Percentiles rank a stretch among this genome's conserved stretches.
Evolutionary conservation across 257 asterid species (phyloP).

Genomic region (Orobanche coerulescens): DNA sequence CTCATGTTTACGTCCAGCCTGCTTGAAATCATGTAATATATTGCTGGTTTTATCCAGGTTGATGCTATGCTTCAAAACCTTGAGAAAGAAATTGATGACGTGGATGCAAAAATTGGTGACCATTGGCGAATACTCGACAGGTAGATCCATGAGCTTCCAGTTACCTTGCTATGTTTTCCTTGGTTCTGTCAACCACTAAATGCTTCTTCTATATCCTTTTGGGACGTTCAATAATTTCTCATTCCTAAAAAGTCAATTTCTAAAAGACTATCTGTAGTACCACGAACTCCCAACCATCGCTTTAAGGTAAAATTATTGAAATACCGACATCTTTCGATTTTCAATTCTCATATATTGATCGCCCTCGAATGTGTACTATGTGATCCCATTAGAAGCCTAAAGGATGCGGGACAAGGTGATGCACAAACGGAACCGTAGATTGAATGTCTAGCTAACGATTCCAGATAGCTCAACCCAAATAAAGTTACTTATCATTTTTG

Average conservation of each 20-base stretch:
- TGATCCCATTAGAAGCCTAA: too few species aligned
- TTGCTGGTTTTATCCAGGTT: slow-evolving; percentile 47
- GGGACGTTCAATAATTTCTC: neutral
- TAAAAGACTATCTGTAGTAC: neutral
- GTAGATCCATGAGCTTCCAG: slow-evolving; percentile 26
- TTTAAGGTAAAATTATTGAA: neutral
- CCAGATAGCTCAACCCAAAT: too few species aligned
- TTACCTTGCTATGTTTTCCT: slow-evolving; percentile 5
- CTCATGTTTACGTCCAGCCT: neutral
- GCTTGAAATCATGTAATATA: slow-evolving; percentile 4
- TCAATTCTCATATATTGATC: neutral
- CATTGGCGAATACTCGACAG: slow-evolving; percentile 86
- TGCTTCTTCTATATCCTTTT: neutral
- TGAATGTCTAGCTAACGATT: too few species aligned
- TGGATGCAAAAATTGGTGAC: slow-evolving; percentile 88
- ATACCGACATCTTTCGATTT: neutral
- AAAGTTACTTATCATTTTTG: too few species aligned
- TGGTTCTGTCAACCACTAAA: neutral
- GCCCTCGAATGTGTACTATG: too few species aligned
- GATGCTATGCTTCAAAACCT: slow-evolving; percentile 87
- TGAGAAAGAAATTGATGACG: slow-evolving; percentile 89
- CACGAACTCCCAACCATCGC: neutral
- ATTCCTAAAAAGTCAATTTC: neutral
- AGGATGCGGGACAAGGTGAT: too few species aligned
- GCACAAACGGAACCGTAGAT: too few species aligned